Conservation (phyloP, 2,329 filamentous ascomycete species). For the Colletotrichum plurivorum region DNA sequence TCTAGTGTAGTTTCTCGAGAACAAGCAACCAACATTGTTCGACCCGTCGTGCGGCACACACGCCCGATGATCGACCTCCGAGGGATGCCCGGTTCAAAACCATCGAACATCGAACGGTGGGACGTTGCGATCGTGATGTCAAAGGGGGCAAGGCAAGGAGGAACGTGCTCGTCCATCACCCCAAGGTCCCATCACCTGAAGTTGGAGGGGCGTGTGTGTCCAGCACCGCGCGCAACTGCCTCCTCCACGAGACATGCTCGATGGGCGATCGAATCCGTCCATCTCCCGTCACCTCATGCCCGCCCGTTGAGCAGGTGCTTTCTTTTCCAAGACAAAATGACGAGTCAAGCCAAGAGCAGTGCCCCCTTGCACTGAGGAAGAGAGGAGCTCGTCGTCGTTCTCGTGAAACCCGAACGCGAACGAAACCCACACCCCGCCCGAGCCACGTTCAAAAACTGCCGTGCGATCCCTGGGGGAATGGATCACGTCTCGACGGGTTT, state of each 20-base stretch:
- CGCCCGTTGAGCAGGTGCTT: neutral
- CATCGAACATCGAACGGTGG: neutral
- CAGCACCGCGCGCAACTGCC: neutral
- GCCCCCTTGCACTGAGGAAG: no score
- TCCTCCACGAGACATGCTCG: constrained; percentile 4
- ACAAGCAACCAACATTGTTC: no score
- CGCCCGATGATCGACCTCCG: no score
- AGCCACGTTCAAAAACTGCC: constrained; percentile 20
- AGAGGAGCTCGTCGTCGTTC: constrained; percentile 9
- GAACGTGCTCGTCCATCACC: neutral
- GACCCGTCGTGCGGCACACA: no score
- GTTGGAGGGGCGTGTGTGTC: constrained; percentile 6
- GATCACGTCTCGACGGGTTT: neutral
- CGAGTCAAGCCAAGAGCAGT: constrained; percentile 1
- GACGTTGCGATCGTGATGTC: constrained; percentile 17
- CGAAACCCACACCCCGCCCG: neutral
- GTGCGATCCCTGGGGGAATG: neutral
- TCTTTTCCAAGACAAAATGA: constrained; percentile 7
- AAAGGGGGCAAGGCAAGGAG: neutral
- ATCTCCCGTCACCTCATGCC: no score
- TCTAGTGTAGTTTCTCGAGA: no score
- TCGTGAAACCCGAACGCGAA: constrained; percentile 10
- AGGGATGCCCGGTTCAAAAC: neutral
- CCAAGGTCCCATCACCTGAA: no score
- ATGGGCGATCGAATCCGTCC: neutral